Conservation (phyloP, 228 moss, liverwort and hornwort species). For the Sphagnum magellanicum region DNA sequence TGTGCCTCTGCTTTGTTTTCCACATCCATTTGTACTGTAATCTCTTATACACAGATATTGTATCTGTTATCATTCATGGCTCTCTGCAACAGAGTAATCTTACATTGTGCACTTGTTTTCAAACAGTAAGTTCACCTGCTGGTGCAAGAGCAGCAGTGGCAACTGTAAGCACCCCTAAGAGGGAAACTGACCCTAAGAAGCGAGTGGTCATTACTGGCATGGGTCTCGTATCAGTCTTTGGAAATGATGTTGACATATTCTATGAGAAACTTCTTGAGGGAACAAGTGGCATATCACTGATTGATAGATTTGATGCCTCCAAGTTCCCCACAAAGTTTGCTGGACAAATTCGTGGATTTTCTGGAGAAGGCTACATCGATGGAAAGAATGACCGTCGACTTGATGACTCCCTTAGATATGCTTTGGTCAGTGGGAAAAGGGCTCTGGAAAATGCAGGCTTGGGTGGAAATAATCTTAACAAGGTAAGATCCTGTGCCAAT, state of each 20-base stretch:
- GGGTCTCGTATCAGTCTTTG: constrained; percentile 94
- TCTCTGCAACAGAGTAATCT: no score
- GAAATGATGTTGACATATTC: constrained; percentile 78
- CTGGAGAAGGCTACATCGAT: constrained; percentile 63
- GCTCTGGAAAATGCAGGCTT: constrained; percentile 78
- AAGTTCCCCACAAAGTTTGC: constrained; percentile 90
- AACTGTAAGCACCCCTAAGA: constrained; percentile 38
- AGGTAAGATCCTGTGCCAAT: constrained; percentile 20
- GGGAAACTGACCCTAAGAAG: constrained; percentile 84
- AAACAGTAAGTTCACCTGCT: neutral
- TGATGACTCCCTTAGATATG: constrained; percentile 81
- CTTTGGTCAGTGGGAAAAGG: constrained; percentile 83
- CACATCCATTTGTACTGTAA: no score
- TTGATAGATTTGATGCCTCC: constrained; percentile 87
- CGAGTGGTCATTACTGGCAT: constrained; percentile 95
- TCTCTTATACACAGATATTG: no score
- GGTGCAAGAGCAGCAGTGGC: constrained; percentile 31
- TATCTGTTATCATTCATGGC: no score
- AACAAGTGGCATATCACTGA: constrained; percentile 79
- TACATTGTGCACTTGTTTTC: neutral
- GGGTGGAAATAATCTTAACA: constrained; percentile 62
- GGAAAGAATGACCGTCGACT: constrained; percentile 94
- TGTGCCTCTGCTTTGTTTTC: no score
- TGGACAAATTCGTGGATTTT: constrained; percentile 82
- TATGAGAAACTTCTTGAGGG: constrained; percentile 83